Base-by-base conservation (phyloP, 257 asterid species). In the Forsythia suspensa region DNA sequence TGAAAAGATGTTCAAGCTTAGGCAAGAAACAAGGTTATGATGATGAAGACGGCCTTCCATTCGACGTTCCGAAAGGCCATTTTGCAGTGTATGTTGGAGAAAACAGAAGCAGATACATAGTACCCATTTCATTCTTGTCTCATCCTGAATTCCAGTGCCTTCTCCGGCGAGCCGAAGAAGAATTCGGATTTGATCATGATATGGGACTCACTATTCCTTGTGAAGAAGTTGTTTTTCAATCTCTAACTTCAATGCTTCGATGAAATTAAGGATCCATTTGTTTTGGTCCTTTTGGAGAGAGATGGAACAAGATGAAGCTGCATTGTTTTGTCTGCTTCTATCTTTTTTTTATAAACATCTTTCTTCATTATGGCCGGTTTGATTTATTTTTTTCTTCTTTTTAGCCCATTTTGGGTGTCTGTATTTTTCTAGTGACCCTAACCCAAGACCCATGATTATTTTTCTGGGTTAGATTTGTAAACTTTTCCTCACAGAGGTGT, bases 161-260 rank as follows among this genome's bases (percentile, higher is more conserved):
- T 11, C 90, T 88, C 51, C 78, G 79, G 6, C 80, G 82, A 0
- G 87, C 91, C 0, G 91, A 88, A 57, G 90, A 88, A 61, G 90
- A 88, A 68, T 88, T 88, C 40, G 91, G 91, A 0, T 88, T 88
- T 67, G 85, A 84, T 61, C 91, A 88, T 24, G 80, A 86, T 0
- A 88, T 84, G 91, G 91, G 91, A 5, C 83, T 86, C 67, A 88
- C 90, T 0, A 86, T 86, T 61, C 90, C 91, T 1, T 86, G 91
- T 20, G 90, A 88, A 65, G 91, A 88, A 72, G 82, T 75, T 13
- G 77, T 84, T 78, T 88, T 88, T 43, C 85, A 77, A 38, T 80
- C 91, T 8, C 83, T 88, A 40, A 86, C 90, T 0, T 80, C 91
- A n/a, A 88, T 82, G 88, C 79, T 88, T 41, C 55, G 89, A 63